A percentile compares a stretch with the other conserved stretches of the same genome.
Conservation (phyloP, 345 rosid species). For the Pelargonium nanum region DNA sequence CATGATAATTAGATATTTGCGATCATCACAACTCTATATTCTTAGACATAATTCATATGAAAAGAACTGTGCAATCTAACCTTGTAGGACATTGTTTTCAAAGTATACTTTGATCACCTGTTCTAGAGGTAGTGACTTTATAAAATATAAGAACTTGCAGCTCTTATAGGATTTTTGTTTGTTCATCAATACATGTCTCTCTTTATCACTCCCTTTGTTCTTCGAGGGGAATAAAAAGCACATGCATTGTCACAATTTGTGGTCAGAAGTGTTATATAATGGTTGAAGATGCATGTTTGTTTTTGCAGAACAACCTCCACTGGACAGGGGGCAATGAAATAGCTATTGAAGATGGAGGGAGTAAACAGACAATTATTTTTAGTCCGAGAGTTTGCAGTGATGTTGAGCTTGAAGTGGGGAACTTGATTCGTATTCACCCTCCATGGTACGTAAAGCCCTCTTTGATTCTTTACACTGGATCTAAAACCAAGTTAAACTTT, state of each 20-base stretch:
- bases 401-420: constrained; percentile 76
- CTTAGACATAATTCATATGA: no score
- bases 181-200: no score
- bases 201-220: background rate
- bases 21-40: no score
- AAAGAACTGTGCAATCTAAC: no score
- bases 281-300: constrained; percentile 7
- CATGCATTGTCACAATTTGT: background rate
- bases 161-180: no score
- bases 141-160: no score
- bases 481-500: background rate
- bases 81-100: no score
- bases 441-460: constrained; percentile 45
- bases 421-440: constrained; percentile 39
- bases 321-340: constrained; percentile 20
- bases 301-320: constrained; percentile 31
- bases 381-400: constrained; percentile 58
- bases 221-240: background rate
- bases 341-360: constrained; percentile 17
- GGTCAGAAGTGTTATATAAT: background rate
- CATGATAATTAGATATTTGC: background rate
- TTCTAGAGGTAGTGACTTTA: no score
- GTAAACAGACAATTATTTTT: constrained; percentile 48
- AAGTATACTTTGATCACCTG: no score
- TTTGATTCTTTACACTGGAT: background rate